Percentiles rank a stretch among this genome's conserved stretches.
Conservation (phyloP, 768 basidiomycete species). For the Lactarius psammicola region DNA sequence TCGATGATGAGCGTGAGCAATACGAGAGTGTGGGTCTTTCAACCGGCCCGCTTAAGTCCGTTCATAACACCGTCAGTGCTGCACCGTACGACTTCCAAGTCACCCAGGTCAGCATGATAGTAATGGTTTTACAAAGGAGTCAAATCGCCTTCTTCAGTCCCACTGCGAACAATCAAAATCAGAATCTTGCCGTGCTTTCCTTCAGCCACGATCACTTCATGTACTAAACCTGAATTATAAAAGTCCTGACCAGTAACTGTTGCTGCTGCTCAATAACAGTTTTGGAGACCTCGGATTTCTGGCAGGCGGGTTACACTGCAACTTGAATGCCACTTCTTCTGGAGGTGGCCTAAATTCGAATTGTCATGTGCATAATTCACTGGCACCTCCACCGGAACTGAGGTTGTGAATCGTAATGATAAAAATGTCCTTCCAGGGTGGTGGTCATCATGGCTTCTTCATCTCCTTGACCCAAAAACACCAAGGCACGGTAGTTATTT, state of each 20-base stretch:
- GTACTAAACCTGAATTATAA: background rate
- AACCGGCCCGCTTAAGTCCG: no score
- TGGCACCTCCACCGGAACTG: background rate
- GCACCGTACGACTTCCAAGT: no score
- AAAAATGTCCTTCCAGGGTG: background rate
- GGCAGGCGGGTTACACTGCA: background rate
- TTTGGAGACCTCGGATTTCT: background rate
- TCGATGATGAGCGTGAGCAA: background rate
- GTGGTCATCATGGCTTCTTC: background rate
- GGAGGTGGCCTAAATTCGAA: background rate
- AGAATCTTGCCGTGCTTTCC: background rate
- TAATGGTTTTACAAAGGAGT: background rate
- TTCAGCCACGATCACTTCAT: background rate
- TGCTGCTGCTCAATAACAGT: background rate
- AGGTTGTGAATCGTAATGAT: background rate
- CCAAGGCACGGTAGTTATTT: background rate
- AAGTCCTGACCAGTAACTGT: background rate
- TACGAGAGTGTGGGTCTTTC: background rate
- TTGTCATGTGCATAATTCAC: background rate
- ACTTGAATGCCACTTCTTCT: background rate
- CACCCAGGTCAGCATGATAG: no score
- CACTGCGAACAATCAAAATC: background rate
- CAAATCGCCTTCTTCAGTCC: no score
- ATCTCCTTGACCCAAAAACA: background rate
- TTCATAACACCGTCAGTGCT: no score